Evolutionary conservation across 2,329 filamentous ascomycete species (phyloP).

Genomic region (Dactylellina sp.): DNA sequence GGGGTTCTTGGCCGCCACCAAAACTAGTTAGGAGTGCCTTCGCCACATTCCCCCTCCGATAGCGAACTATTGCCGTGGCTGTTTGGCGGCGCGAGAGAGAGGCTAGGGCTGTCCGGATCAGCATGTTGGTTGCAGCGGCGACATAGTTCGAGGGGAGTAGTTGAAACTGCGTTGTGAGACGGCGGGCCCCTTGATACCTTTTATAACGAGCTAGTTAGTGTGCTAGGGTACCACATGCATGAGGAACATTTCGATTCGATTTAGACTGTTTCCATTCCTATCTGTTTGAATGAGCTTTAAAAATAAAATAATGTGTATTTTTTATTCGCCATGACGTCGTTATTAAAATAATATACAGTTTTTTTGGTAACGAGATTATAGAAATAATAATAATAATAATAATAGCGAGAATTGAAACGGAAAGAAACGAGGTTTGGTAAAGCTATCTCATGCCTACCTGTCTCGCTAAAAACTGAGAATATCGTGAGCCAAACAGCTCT

Average conservation of each 20-base stretch:
- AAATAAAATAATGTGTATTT: not conserved
- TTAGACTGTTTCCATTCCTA: too few species aligned
- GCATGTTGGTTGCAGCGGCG: not conserved
- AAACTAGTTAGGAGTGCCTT: not conserved
- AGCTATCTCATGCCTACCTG: not conserved
- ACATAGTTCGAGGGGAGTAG: not conserved
- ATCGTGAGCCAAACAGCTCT: not conserved
- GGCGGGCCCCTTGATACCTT: not conserved
- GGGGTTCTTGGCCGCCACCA: too few species aligned
- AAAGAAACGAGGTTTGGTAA: not conserved
- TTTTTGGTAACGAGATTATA: too few species aligned
- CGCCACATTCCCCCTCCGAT: not conserved
- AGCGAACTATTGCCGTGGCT: not conserved
- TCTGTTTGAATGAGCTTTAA: too few species aligned
- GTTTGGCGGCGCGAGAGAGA: not conserved
- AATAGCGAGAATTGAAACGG: not conserved
- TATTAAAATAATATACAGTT: constrained; percentile 6
- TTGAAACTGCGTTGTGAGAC: constrained; percentile 21
- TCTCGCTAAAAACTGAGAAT: not conserved
- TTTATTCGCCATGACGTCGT: not conserved
- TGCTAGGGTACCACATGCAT: too few species aligned
- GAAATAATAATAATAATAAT: constrained; percentile 1
- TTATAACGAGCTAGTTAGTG: constrained; percentile 7
- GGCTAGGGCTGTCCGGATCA: not conserved
- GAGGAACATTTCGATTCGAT: not conserved